These are phyloP conservation scores for Mrakia frigida DNA, from an alignment of 768 basidiomycete species.

Conservation along the genomic window DNA sequence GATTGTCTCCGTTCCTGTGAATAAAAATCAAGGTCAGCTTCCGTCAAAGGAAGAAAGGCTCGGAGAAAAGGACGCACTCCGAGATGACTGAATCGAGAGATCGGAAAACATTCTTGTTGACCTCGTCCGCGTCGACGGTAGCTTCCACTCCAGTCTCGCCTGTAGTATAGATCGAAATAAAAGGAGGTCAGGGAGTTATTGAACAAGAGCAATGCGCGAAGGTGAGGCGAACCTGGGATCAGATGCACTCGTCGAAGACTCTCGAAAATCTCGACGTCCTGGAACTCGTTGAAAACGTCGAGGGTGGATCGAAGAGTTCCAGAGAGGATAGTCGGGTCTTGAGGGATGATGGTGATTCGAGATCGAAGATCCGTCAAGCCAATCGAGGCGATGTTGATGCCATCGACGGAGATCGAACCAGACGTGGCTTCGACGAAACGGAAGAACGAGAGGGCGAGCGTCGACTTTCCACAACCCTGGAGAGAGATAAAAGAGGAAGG, in stretches of 20 bases:
- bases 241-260: conserved; percentile 44
- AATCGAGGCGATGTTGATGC: conserved; percentile 68
- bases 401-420: conserved; percentile 70
- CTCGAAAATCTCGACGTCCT: conserved; percentile 65
- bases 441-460: conserved; percentile 69
- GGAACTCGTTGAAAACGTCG: conserved; percentile 80
- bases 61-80: conserved; percentile 44
- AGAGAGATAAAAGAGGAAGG: background rate
- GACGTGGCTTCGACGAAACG: conserved; percentile 80
- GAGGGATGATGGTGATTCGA: conserved; percentile 54
- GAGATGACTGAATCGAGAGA: conserved; percentile 67
- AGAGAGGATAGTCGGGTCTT: conserved; percentile 84
- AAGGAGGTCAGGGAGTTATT: too few species aligned
- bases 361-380: conserved; percentile 77
- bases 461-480: background rate
- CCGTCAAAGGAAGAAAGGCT: too few species aligned
- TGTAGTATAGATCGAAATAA: conserved; percentile 20
- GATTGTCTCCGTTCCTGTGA: conserved; percentile 68
- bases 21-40: too few species aligned
- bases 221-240: conserved; percentile 34
- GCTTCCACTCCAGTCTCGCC: conserved; percentile 27
- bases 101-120: conserved; percentile 72
- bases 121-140: conserved; percentile 35
- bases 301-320: conserved; percentile 69
- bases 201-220: too few species aligned